phyloP scores from a whole-genome alignment of 176 grass and related monocot species.

The Luzula sylvatica region DNA sequence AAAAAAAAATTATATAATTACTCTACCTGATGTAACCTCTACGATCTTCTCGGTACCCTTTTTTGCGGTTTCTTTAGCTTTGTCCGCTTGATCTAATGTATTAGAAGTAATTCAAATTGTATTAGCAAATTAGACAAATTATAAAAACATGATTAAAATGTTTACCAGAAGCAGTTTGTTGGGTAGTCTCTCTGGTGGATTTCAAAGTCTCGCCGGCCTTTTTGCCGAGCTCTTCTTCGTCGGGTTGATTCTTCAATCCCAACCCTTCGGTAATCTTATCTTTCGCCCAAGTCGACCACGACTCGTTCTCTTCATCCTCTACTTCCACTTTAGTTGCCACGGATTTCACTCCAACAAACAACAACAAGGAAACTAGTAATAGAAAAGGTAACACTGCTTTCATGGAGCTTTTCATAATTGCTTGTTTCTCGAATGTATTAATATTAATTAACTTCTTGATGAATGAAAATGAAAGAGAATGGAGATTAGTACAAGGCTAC shows the following conservation, averaged over 20 bases:
- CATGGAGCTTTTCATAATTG: constrained; percentile 18
- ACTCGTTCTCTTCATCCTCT: constrained; percentile 27
- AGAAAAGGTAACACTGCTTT: constrained; percentile 24
- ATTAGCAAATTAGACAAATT: background rate
- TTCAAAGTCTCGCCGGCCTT: constrained; percentile 39
- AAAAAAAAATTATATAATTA: background rate
- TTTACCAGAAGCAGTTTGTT: constrained; percentile 32
- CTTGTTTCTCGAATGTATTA: background rate
- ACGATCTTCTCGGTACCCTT: constrained; percentile 14
- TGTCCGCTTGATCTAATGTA: constrained; percentile 3
- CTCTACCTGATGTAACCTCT: constrained; percentile 22
- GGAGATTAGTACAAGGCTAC: background rate
- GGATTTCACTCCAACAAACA: background rate
- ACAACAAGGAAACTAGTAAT: constrained; percentile 21
- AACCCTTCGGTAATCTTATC: constrained; percentile 67
- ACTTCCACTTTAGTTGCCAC: constrained; percentile 18
- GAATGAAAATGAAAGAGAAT: background rate
- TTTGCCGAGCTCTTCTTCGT: constrained; percentile 40
- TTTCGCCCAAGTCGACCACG: constrained; percentile 64
- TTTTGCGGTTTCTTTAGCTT: constrained; percentile 14
- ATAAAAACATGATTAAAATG: too few relatives aligned
- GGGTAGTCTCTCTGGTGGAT: constrained; percentile 29
- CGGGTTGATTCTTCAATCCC: constrained; percentile 28
- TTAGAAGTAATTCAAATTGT: background rate
- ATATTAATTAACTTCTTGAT: background rate